phyloP scores from a whole-genome alignment of 495 filamentous ascomycete species.

The Coniosporium apollinis region DNA sequence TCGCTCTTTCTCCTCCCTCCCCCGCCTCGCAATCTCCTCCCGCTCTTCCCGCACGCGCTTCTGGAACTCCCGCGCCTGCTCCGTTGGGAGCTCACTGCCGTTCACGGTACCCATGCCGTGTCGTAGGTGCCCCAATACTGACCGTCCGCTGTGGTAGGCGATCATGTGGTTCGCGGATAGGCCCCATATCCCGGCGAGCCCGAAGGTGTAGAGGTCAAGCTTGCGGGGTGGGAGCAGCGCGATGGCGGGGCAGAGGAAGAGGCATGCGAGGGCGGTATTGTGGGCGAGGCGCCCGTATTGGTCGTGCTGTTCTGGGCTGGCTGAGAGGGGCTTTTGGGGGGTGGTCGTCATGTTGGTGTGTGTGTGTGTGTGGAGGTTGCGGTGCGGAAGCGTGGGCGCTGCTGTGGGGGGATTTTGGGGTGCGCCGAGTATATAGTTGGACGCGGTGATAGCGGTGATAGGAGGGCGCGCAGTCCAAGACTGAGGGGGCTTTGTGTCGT shows the following conservation, averaged over 20 bases:
- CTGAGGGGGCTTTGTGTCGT: no score
- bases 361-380: no score
- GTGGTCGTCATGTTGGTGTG: no score
- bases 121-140: conserved; percentile 21
- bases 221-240: conserved; percentile 66
- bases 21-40: conserved; percentile 9
- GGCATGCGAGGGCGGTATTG: conserved; percentile 42
- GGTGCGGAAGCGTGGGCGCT: no score
- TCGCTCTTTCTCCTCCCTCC: conserved; percentile 10
- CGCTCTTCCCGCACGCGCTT: conserved; percentile 13
- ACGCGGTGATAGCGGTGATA: no score
- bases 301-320: no score
- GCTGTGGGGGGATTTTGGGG: no score
- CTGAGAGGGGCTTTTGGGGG: no score
- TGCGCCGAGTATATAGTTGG: no score
- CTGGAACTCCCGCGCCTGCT: conserved; percentile 37
- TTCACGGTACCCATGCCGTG: conserved; percentile 12
- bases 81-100: conserved; percentile 19
- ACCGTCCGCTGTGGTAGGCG: conserved; percentile 40
- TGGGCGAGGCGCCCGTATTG: conserved; percentile 36
- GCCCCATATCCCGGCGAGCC: conserved; percentile 40
- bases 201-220: conserved; percentile 49
- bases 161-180: conserved; percentile 50
- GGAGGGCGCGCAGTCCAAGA: no score
- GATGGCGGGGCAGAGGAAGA: conserved; percentile 53